phyloP scores from a whole-genome alignment of 768 basidiomycete species.

The Suillus subluteus region DNA sequence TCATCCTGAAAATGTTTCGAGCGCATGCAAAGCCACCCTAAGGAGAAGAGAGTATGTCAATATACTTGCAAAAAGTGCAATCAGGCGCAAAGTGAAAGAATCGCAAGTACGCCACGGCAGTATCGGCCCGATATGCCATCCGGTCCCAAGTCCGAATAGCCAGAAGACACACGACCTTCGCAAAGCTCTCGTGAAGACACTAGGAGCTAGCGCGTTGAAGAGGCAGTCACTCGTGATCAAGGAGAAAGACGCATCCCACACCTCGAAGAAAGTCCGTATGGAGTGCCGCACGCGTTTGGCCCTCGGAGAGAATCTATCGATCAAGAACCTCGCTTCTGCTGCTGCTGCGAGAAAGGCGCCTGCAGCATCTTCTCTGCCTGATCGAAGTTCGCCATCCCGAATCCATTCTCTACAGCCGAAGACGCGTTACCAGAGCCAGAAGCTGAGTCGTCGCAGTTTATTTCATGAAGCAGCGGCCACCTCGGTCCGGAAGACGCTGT shows the following conservation, averaged over 20 bases:
- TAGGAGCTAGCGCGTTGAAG: conserved; percentile 13
- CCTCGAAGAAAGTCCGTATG: conserved; percentile 17
- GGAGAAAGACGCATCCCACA: conserved; percentile 3
- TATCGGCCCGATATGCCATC: neutral
- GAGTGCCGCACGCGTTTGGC: conserved; percentile 14
- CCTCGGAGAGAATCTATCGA: conserved; percentile 24
- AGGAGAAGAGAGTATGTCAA: conserved; percentile 24
- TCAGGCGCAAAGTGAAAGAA: conserved; percentile 23
- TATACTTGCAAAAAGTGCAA: conserved; percentile 23
- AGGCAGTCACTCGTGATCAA: conserved; percentile 15
- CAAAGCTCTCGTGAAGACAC: conserved; percentile 7
- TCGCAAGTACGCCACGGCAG: conserved; percentile 11
- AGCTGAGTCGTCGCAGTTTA: conserved; percentile 14
- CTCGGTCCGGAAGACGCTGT: neutral
- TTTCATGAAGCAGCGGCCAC: conserved; percentile 19
- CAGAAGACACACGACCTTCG: neutral
- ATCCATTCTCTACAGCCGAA: neutral
- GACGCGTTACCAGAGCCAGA: conserved; percentile 16
- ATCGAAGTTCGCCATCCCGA: neutral
- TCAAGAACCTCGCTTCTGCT: conserved; percentile 18
- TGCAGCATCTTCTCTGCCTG: neutral
- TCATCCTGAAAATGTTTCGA: neutral
- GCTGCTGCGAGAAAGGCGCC: conserved; percentile 13
- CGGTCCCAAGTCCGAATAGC: neutral
- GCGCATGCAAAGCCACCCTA: conserved; percentile 1